Percentiles rank a stretch among this genome's conserved stretches.
Evolutionary conservation across 2,329 filamentous ascomycete species (phyloP).

Genomic region (Monosporascus cannonballus): DNA sequence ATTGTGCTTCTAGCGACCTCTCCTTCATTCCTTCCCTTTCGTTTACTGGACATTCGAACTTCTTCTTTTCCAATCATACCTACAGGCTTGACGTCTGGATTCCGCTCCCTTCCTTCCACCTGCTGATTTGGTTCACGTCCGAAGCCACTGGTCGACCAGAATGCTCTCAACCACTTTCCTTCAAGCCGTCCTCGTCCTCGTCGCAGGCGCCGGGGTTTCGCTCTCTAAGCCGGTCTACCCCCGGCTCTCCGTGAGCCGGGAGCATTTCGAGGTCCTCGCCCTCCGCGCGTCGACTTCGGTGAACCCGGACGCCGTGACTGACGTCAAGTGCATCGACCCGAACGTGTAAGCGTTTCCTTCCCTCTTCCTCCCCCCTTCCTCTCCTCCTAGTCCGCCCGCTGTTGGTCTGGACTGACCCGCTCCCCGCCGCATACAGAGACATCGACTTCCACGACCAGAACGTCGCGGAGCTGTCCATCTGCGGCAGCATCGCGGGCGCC

Average conservation of each 20-base stretch:
- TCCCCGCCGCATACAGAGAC: constrained; percentile 20
- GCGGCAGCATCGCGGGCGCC: constrained; percentile 43
- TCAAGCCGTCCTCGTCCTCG: constrained; percentile 21
- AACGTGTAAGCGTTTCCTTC: constrained; percentile 28
- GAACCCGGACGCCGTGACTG: constrained; percentile 34
- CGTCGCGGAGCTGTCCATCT: constrained; percentile 42
- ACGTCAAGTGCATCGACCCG: constrained; percentile 34
- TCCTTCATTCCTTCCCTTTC: background rate
- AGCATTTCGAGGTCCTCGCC: constrained; percentile 39
- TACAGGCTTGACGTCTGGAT: background rate
- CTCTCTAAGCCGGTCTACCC: constrained; percentile 30
- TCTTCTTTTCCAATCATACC: constrained; percentile 3
- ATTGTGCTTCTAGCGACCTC: background rate
- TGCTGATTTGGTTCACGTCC: too few species aligned
- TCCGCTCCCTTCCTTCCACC: background rate
- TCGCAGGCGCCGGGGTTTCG: constrained; percentile 24
- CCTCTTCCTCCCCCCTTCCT: background rate
- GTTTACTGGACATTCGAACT: background rate
- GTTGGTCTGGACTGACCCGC: constrained; percentile 3
- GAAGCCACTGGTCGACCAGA: constrained; percentile 7
- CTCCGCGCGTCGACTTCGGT: constrained; percentile 32
- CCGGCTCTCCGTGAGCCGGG: constrained; percentile 32
- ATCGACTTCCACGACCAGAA: constrained; percentile 44
- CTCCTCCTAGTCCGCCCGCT: background rate
- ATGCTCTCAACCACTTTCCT: constrained; percentile 30